phyloP scores from a whole-genome alignment of 345 rosid genomes.

The Aquilaria yunnanensis region DNA sequence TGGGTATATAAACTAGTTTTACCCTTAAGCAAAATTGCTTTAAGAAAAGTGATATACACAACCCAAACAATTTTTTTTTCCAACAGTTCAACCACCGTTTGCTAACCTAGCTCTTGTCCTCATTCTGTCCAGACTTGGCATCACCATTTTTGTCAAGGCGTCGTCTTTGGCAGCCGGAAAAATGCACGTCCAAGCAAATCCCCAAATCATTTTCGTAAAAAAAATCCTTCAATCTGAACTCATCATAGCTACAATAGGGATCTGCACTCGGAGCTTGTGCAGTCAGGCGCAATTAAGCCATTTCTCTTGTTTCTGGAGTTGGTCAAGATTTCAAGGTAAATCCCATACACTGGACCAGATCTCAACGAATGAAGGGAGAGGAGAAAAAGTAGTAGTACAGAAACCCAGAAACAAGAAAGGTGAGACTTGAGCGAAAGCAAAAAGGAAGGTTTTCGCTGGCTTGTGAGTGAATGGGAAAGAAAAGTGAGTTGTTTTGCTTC shows the following conservation, averaged over 20 bases:
- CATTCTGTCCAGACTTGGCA: constrained; percentile 8
- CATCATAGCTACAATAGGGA: constrained; percentile 23
- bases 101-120: constrained; percentile 20
- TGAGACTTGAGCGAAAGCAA: background rate
- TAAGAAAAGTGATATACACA: too few species aligned
- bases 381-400: background rate
- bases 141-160: constrained; percentile 14
- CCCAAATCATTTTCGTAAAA: constrained; percentile 46
- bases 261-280: constrained; percentile 16
- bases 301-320: constrained; percentile 12
- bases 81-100: too few species aligned
- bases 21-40: too few species aligned
- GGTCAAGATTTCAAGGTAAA: constrained; percentile 17
- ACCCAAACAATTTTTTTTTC: too few species aligned
- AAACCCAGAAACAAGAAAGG: constrained; percentile 2
- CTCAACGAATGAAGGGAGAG: constrained; percentile 22
- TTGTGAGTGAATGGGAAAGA: constrained; percentile 12
- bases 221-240: constrained; percentile 27
- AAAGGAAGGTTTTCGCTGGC: constrained; percentile 1
- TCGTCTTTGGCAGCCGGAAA: constrained; percentile 24
- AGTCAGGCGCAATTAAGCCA: constrained; percentile 15
- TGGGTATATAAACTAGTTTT: too few species aligned
- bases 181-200: constrained; percentile 56
- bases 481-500: constrained; percentile 42
- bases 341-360: constrained; percentile 35